Percentiles rank a stretch among this genome's conserved stretches.
phyloP scores from a whole-genome alignment of 139 green algal genomes.

The Volvox africanus region DNA sequence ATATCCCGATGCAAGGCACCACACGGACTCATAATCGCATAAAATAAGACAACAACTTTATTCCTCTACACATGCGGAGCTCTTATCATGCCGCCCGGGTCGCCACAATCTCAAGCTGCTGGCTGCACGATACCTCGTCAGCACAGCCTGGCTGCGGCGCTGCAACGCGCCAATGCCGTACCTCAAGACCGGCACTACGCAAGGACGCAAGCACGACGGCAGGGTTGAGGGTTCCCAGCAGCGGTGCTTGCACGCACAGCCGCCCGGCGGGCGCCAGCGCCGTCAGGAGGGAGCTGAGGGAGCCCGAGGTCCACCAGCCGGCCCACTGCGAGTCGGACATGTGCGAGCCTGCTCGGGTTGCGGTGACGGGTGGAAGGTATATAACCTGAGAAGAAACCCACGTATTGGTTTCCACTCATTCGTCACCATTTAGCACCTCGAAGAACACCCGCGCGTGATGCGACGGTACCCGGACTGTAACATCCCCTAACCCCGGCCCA shows the following conservation, averaged over 20 bases:
- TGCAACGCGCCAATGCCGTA: conserved; percentile 3
- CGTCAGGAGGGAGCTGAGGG: conserved; percentile 45
- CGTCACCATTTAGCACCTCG: too few species aligned
- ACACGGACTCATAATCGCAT: too few species aligned
- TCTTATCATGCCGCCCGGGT: background rate
- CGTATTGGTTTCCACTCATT: too few species aligned
- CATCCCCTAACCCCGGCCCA: too few species aligned
- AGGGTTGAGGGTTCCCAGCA: background rate
- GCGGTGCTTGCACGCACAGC: conserved; percentile 58
- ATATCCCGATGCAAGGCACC: too few species aligned
- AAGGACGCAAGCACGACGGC: conserved; percentile 15
- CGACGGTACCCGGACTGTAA: too few species aligned
- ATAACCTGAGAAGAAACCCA: background rate
- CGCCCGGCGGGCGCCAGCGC: conserved; percentile 58
- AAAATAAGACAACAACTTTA: too few species aligned
- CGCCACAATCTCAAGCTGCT: conserved; percentile 36
- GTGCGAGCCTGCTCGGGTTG: background rate
- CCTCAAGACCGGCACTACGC: background rate
- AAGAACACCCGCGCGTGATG: too few species aligned
- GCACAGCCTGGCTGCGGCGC: conserved; percentile 22
- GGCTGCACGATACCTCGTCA: background rate
- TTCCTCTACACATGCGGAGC: too few species aligned
- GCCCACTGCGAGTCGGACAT: background rate
- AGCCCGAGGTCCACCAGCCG: conserved; percentile 34
- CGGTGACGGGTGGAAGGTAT: background rate